Evolutionary conservation across 495 filamentous ascomycete species (phyloP), one percentile per base, ranked within the genome.

Genomic region (Penicillium waksmanii): DNA sequence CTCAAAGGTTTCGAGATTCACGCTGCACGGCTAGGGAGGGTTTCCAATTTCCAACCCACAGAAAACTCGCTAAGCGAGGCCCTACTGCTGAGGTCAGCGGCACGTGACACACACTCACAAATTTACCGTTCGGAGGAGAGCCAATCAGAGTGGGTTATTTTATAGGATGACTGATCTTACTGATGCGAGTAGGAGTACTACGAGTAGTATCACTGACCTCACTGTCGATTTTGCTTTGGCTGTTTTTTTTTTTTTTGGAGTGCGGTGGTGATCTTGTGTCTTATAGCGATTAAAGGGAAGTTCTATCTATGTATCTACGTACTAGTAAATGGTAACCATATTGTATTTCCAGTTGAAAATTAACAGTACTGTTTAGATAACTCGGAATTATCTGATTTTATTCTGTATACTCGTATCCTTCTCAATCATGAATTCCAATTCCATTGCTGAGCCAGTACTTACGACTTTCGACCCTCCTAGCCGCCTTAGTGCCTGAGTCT

Each of bases 41-140:
- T 66, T 69, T 66, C 64, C 69, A 76, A 73, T 65, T 64, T 35
- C 76, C 76, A 79, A 74, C 76, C 76, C 76, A 79, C 76, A 79
- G 70, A 77, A 79, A 79, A 77, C 57, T 75, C 66, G 72, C 74
- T 80, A 80, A 80, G 77, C 77, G 77, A 80, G 74, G 68, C 70
- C 72, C 73, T 76, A 60, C 50, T 38, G 50, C 44, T 54, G 43
- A 60, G 34, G 40, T 57, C 21, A 58, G 55, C 46, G 42, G 70
- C 75, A 78, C 58, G 65, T 71, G 73, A 76, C 71, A 69, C 67
- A 57, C 56, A 62, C 19, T 44, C 4, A 18, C 44, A 25, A 43
- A 54, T 40, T 43, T 54, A 38, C 36, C 17, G 18, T 10, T 46
- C 15, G 15, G 46, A 52, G 13, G 18, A n/a, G 27, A 5, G 5